Evolutionary conservation across 2,329 filamentous ascomycete genomes (phyloP).

Genomic region (Podosphaera fusca): DNA sequence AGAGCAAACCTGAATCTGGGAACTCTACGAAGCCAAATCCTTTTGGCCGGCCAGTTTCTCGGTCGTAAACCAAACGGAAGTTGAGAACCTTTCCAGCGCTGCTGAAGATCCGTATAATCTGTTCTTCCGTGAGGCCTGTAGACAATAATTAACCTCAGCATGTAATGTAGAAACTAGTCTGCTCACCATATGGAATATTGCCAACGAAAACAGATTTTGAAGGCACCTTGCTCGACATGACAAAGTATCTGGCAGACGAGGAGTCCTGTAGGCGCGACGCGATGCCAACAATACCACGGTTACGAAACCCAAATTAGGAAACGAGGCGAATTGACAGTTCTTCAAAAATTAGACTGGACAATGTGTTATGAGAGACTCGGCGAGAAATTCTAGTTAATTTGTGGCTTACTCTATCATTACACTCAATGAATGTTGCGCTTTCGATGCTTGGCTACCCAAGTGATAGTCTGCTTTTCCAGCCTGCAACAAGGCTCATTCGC

Average conservation of each 20-base stretch:
- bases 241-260: background rate
- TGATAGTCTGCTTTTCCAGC: too few relatives aligned
- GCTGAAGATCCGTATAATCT: slow-evolving; percentile 84
- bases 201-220: slow-evolving; percentile 67
- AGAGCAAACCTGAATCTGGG: slow-evolving; percentile 50
- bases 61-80: slow-evolving; percentile 86
- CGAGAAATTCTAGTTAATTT: background rate
- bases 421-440: too few relatives aligned
- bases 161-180: background rate
- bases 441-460: too few relatives aligned
- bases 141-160: background rate
- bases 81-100: slow-evolving; percentile 75
- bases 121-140: slow-evolving; percentile 81
- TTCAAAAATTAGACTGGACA: background rate
- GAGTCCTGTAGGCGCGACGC: background rate
- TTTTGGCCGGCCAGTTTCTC: slow-evolving; percentile 82
- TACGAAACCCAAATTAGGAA: background rate
- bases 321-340: background rate
- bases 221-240: slow-evolving; percentile 46
- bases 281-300: background rate
- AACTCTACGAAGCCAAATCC: slow-evolving; percentile 96
- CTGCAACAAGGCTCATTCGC: too few relatives aligned
- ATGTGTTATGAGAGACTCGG: background rate
- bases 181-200: slow-evolving; percentile 59
- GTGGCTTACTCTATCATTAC: too few relatives aligned